Conservation (phyloP, 2,329 filamentous ascomycete genomes). For the Fusarium redolens region DNA sequence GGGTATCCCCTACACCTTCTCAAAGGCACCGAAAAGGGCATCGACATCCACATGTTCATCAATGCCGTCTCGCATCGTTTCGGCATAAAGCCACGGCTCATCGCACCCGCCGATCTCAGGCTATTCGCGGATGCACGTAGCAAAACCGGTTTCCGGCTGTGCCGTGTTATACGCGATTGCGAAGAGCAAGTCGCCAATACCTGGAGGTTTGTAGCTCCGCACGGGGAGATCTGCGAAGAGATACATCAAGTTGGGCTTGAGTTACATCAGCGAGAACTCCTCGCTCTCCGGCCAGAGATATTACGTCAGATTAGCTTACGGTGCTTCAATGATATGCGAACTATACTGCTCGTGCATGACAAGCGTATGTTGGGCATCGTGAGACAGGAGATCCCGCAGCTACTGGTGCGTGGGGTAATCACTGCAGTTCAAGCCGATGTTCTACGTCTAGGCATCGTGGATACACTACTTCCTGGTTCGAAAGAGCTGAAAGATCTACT, state of each 20-base stretch:
- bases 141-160: conserved; percentile 46
- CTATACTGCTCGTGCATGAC: conserved; percentile 55
- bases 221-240: conserved; percentile 47
- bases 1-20: conserved; percentile 50
- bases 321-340: conserved; percentile 56
- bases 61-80: conserved; percentile 44
- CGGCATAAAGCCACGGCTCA: conserved; percentile 48
- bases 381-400: conserved; percentile 47
- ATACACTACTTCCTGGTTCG: conserved; percentile 51
- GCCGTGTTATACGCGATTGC: conserved; percentile 38
- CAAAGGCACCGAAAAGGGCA: conserved; percentile 52
- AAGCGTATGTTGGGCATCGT: conserved; percentile 57
- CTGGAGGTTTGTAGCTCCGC: conserved; percentile 19
- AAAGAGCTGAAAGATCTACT: conserved; percentile 38
- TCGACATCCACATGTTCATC: conserved; percentile 55
- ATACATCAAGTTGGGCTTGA: conserved; percentile 54
- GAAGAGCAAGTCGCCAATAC: background rate
- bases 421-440: conserved; percentile 42
- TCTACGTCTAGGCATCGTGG: conserved; percentile 46
- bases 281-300: conserved; percentile 46
- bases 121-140: conserved; percentile 43
- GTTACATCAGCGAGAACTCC: conserved; percentile 53
- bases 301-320: conserved; percentile 51
- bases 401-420: conserved; percentile 45
- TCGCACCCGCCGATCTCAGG: conserved; percentile 50